Conservation (phyloP, 352 stramenopile species). For the Pythium monospermum region DNA sequence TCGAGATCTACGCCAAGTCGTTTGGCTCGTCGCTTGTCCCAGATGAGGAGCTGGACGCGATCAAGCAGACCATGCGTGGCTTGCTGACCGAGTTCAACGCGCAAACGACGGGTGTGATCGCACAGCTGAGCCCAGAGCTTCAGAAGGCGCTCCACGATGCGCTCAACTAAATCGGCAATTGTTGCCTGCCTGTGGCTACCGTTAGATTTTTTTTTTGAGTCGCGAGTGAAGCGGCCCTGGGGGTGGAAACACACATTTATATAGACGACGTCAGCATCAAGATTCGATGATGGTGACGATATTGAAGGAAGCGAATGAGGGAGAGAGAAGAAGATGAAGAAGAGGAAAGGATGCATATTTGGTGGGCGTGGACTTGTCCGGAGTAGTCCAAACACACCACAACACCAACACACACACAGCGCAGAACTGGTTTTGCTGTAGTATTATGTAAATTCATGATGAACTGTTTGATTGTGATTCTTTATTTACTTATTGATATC, state of each 20-base stretch:
- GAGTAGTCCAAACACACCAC: no score
- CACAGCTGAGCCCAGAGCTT: constrained; percentile 63
- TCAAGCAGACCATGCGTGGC: constrained; percentile 61
- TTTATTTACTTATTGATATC: neutral
- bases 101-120: constrained; percentile 78
- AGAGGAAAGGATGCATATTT: no score
- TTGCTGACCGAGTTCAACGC: constrained; percentile 62
- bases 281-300: no score
- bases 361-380: no score
- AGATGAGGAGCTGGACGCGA: constrained; percentile 67
- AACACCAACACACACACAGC: neutral
- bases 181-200: neutral
- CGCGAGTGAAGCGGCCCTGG: constrained; percentile 7
- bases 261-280: no score
- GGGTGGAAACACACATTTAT: constrained; percentile 1
- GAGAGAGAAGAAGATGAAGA: no score
- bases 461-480: neutral
- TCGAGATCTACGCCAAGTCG: constrained; percentile 79
- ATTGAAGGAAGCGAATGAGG: no score
- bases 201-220: neutral
- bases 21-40: constrained; percentile 62
- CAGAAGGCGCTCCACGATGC: constrained; percentile 45
- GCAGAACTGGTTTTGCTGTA: neutral
- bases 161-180: constrained; percentile 15
- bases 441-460: neutral